phyloP scores from a whole-genome alignment of 352 stramenopile genomes.

The Phytophthora cryptogea region DNA sequence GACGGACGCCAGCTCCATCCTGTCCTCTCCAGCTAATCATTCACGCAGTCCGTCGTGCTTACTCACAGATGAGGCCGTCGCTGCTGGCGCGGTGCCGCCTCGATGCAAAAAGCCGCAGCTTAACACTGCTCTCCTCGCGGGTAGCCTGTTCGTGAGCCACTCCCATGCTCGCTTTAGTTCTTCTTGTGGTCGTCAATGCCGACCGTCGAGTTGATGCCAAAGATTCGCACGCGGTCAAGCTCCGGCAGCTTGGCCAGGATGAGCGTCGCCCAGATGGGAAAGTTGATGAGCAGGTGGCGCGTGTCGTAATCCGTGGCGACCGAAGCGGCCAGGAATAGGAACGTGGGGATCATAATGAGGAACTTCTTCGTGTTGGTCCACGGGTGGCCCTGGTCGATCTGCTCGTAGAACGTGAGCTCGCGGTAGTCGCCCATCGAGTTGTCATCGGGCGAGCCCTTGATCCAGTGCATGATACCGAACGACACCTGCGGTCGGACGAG shows the following conservation, averaged over 20 bases:
- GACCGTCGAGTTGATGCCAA: slow-evolving; percentile 96
- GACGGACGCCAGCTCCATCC: slow-evolving; percentile 18
- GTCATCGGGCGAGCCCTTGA: slow-evolving; percentile 94
- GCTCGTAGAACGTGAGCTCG: slow-evolving; percentile 95
- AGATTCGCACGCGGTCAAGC: slow-evolving; percentile 95
- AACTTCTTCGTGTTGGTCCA: slow-evolving; percentile 95
- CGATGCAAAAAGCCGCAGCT: slow-evolving; percentile 11
- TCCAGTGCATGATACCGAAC: slow-evolving; percentile 95
- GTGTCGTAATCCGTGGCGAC: slow-evolving; percentile 92
- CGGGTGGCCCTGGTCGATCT: slow-evolving; percentile 92
- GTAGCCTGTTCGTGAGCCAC: slow-evolving; percentile 9
- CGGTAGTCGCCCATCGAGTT: slow-evolving; percentile 94
- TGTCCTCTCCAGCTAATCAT: slow-evolving; percentile 21
- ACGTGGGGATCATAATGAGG: slow-evolving; percentile 93
- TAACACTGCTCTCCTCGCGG: slow-evolving; percentile 2
- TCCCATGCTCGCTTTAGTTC: slow-evolving; percentile 29
- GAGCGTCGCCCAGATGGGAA: slow-evolving; percentile 90
- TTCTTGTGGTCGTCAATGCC: slow-evolving; percentile 93
- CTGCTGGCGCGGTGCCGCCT: slow-evolving; percentile 6
- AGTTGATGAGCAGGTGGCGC: slow-evolving; percentile 88
- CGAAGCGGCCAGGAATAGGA: slow-evolving; percentile 86
- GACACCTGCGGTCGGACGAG: slow-evolving; percentile 59
- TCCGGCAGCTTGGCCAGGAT: slow-evolving; percentile 94
- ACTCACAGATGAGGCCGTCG: slow-evolving; percentile 16
- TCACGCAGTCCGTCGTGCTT: slow-evolving; percentile 22